A percentile compares a stretch with the other conserved stretches of the same genome.
Evolutionary conservation across 192 early-diverging fungal species (phyloP).

Genomic region (Coemansia reversa): DNA sequence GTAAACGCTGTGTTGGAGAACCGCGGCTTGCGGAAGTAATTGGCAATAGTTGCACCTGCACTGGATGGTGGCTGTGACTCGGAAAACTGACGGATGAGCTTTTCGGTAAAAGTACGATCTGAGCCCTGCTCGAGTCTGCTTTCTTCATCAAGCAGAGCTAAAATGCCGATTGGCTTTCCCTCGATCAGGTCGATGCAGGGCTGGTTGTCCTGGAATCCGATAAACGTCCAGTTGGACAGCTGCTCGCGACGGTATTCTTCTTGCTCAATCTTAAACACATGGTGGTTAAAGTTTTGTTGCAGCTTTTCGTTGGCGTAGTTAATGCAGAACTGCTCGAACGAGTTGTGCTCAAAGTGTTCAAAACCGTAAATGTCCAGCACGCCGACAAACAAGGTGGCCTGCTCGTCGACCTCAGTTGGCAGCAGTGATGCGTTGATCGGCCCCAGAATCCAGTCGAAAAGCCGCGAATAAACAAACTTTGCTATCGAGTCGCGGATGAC

Average conservation of each 20-base stretch:
- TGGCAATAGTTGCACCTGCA: conserved; percentile 12
- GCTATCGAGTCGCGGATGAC: conserved; percentile 72
- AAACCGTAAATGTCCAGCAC: conserved; percentile 88
- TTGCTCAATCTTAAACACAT: conserved; percentile 69
- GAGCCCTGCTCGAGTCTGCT: conserved; percentile 52
- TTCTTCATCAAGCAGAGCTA: conserved; percentile 88
- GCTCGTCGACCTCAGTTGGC: conserved; percentile 55
- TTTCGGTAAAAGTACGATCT: conserved; percentile 52
- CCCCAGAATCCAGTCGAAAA: conserved; percentile 83
- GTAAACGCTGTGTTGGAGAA: conserved; percentile 90
- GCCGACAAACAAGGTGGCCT: conserved; percentile 72
- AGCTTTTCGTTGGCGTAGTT: conserved; percentile 91
- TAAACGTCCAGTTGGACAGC: conserved; percentile 90
- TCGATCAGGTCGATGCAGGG: conserved; percentile 99
- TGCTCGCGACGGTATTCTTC: conserved; percentile 90
- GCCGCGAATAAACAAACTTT: conserved; percentile 72
- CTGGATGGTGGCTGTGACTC: background rate
- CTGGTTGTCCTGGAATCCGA: conserved; percentile 98
- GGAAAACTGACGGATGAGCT: conserved; percentile 47
- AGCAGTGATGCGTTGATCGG: conserved; percentile 74
- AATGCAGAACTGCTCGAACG: conserved; percentile 72
- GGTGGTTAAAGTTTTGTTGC: conserved; percentile 69
- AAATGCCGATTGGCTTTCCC: conserved; percentile 84
- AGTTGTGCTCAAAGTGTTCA: conserved; percentile 59
- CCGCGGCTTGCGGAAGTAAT: conserved; percentile 86